Percentiles rank a stretch among this genome's conserved stretches.
Evolutionary conservation across 1,284 basidiomycete species (phyloP).

Genomic region (Heterobasidion irregulare): DNA sequence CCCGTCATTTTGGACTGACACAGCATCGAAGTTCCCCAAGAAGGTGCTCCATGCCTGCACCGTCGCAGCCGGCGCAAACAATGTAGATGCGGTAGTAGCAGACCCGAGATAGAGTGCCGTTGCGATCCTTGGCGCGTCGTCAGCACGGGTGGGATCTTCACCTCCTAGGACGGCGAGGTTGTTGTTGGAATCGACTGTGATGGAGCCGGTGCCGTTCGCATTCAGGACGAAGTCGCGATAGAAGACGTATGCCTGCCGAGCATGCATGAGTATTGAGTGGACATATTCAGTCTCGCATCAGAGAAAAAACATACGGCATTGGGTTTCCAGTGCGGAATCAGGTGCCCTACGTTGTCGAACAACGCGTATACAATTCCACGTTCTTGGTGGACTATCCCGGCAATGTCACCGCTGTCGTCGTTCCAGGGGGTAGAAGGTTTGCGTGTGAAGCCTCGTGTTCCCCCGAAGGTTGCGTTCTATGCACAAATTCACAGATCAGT

Average conservation of each 20-base stretch:
- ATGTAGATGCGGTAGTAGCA: slow-evolving; percentile 38
- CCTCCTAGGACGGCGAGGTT: slow-evolving; percentile 47
- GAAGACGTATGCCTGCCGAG: slow-evolving; percentile 8
- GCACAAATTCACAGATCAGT: neutral
- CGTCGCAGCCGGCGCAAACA: slow-evolving; percentile 43
- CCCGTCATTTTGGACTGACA: too few species aligned
- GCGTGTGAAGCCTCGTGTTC: slow-evolving; percentile 61
- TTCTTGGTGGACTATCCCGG: slow-evolving; percentile 67
- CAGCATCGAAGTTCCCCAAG: slow-evolving; percentile 3
- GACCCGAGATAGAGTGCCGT: slow-evolving; percentile 45
- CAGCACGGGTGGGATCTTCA: slow-evolving; percentile 26
- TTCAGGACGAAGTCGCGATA: slow-evolving; percentile 10
- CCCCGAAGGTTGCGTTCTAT: slow-evolving; percentile 70
- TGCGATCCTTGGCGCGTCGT: slow-evolving; percentile 37
- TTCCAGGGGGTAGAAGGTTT: slow-evolving; percentile 60
- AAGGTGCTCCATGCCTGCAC: slow-evolving; percentile 41
- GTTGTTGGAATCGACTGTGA: slow-evolving; percentile 7
- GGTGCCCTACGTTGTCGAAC: slow-evolving; percentile 48
- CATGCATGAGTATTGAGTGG: neutral
- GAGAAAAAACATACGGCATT: slow-evolving; percentile 31
- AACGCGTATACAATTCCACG: slow-evolving; percentile 60
- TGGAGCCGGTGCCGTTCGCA: slow-evolving; percentile 5
- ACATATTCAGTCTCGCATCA: neutral
- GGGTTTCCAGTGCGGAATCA: slow-evolving; percentile 43
- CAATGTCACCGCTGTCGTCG: slow-evolving; percentile 48